Conservation (phyloP, 2,329 filamentous ascomycete genomes). For the Ophiocordyceps camponoti-leonardi region DNA sequence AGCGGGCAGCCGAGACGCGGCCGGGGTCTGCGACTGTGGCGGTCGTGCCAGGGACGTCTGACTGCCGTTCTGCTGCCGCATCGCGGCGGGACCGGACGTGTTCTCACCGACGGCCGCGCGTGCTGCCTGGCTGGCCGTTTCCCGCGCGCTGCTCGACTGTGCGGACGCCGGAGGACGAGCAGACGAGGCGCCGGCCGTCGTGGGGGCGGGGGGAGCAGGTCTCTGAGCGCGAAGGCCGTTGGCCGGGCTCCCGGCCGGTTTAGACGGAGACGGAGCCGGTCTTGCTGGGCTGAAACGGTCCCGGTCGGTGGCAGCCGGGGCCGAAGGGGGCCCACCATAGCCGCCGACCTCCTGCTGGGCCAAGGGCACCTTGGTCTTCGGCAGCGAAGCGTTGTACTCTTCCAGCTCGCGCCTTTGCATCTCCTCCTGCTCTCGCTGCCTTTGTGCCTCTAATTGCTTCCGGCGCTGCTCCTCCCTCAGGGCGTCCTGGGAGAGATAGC, state of each 20-base stretch:
- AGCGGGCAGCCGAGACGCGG: conserved; percentile 33
- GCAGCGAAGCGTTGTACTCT: conserved; percentile 77
- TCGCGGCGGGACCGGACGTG: conserved; percentile 27
- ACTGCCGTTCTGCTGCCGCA: conserved; percentile 40
- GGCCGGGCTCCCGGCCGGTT: conserved; percentile 36
- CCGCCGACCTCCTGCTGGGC: conserved; percentile 81
- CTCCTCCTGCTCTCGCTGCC: conserved; percentile 41
- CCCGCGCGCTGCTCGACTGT: conserved; percentile 32
- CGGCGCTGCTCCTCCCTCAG: conserved; percentile 40
- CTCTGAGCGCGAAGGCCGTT: conserved; percentile 52
- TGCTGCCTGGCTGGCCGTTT: conserved; percentile 22
- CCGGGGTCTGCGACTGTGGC: conserved; percentile 25
- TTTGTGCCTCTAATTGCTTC: conserved; percentile 43
- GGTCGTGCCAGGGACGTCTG: conserved; percentile 31
- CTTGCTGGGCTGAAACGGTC: conserved; percentile 83
- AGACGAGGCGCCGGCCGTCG: conserved; percentile 18
- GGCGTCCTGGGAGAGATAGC: conserved; percentile 33
- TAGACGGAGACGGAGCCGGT: conserved; percentile 68
- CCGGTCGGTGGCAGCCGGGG: conserved; percentile 35
- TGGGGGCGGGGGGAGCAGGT: conserved; percentile 58
- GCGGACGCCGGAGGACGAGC: conserved; percentile 28
- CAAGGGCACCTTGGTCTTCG: conserved; percentile 60
- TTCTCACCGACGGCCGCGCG: conserved; percentile 30
- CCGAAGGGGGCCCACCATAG: conserved; percentile 26
- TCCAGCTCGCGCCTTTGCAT: conserved; percentile 61